These are phyloP conservation scores for Crotalaria pallida DNA, from an alignment of 306 rosid genomes.

Conservation along the genomic window DNA sequence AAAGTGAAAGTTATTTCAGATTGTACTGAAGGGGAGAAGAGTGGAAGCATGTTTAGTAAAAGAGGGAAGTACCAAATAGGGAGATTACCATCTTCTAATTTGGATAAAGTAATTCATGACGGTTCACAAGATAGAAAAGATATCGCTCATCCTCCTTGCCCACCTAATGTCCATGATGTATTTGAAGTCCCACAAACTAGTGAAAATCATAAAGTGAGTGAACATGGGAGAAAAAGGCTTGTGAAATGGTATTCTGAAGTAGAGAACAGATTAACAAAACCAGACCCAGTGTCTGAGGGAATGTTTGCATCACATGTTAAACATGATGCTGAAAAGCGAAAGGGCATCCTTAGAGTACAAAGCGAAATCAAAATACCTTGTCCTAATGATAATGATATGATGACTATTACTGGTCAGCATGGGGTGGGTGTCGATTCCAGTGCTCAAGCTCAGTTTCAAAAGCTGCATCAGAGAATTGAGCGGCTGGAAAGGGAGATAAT, in stretches of 20 bases:
- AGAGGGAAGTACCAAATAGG: conserved; percentile 22
- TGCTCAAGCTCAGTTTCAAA: conserved; percentile 38
- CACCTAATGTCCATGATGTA: conserved; percentile 53
- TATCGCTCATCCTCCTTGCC: conserved; percentile 18
- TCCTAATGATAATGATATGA: conserved; percentile 15
- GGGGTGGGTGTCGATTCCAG: conserved; percentile 22
- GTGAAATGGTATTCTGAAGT: conserved; percentile 23
- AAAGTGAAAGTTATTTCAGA: conserved; percentile 62
- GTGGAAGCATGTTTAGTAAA: conserved; percentile 18
- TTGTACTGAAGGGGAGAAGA: conserved; percentile 33
- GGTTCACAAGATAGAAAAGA: conserved; percentile 13
- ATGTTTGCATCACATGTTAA: conserved; percentile 1
- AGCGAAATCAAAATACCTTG: conserved; percentile 21
- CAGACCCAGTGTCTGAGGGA: conserved; percentile 30
- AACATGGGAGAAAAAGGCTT: conserved; percentile 9
- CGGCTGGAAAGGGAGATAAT: conserved; percentile 47
- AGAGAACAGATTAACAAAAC: conserved; percentile 37
- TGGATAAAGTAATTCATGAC: conserved; percentile 22
- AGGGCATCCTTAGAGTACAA: conserved; percentile 20
- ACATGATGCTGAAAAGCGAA: conserved; percentile 28
- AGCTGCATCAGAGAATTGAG: conserved; percentile 41
- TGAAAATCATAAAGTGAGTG: conserved; percentile 20
- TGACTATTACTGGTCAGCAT: conserved; percentile 18
- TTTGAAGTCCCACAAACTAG: conserved; percentile 54
- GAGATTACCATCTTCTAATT: conserved; percentile 11